These are phyloP conservation scores for Holtermannia corniformis DNA, from an alignment of 768 basidiomycete genomes.

Conservation along the genomic window DNA sequence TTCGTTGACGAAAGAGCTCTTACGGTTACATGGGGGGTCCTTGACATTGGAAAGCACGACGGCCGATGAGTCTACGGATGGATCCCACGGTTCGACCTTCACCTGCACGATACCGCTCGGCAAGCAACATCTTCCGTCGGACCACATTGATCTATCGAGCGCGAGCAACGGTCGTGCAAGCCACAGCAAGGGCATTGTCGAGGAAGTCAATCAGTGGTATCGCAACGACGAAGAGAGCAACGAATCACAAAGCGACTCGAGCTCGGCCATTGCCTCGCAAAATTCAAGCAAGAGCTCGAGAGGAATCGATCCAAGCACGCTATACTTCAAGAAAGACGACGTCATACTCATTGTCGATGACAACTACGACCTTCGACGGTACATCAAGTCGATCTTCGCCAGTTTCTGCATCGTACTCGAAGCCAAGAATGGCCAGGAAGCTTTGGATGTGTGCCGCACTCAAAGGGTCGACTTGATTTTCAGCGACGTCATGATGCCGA, in stretches of 20 bases:
- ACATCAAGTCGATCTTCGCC: slow-evolving; percentile 32
- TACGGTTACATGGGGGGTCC: slow-evolving; percentile 42
- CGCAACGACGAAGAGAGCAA: slow-evolving; percentile 16
- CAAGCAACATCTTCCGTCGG: background rate
- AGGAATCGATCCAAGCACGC: slow-evolving; percentile 37
- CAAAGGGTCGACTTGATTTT: slow-evolving; percentile 38
- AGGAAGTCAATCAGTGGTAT: slow-evolving; percentile 43
- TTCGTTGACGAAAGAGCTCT: slow-evolving; percentile 42
- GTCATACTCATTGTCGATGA: slow-evolving; percentile 37
- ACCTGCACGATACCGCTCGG: slow-evolving; percentile 34
- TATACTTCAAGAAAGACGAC: slow-evolving; percentile 42
- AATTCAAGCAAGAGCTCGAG: slow-evolving; percentile 18
- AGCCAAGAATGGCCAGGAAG: slow-evolving; percentile 38
- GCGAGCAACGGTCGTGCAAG: slow-evolving; percentile 5
- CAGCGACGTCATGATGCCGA: slow-evolving; percentile 43
- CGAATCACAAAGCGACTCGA: slow-evolving; percentile 20
- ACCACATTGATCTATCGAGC: slow-evolving; percentile 2
- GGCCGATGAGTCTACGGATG: slow-evolving; percentile 28
- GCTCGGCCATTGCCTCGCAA: slow-evolving; percentile 12
- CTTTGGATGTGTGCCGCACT: slow-evolving; percentile 21
- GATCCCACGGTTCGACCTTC: slow-evolving; percentile 40
- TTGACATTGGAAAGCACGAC: slow-evolving; percentile 36
- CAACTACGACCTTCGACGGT: slow-evolving; percentile 2
- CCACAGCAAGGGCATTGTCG: slow-evolving; percentile 42
- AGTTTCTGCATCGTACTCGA: slow-evolving; percentile 39